Base-by-base conservation (phyloP, 371 early-diverging fungal genomes). In the Mucor circinelloides region DNA sequence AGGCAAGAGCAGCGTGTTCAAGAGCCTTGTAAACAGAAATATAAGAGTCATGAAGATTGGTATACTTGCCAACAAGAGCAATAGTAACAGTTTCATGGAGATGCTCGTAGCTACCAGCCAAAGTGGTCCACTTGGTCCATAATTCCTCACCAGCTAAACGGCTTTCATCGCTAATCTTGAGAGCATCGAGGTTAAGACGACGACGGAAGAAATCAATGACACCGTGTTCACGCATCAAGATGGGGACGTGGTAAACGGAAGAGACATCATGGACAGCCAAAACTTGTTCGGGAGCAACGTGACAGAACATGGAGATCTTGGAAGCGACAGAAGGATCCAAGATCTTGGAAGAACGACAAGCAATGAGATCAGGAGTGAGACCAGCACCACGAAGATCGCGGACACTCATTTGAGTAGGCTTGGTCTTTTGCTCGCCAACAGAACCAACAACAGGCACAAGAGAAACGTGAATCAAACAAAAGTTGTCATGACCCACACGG, bases 371-470 rank as follows among this genome's bases (percentile, higher is more conserved):
- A 19, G 99, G 97, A 19, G 90, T 87, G 30, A 99, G 87, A 60
- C 99, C 99, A 58, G 96, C 90, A 64, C 96, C 96, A 75, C 98
- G 91, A 50, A 98, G 84, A 69, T 98, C 97, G 64, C 97, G 91
- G 56, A 98, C 90, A 44, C 95, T 94, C 50, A 93, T 90, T 79
- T 99, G 99, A 10, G 99, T 97, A 63, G 98, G 98, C 89, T 99
- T 99, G 42, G 99, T 99, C 89, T 99, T 99, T 79, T 99, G 98
- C 79, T 99, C 99, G 55, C 95, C 97, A 21, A 97, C 98, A 4
- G 94, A 90, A n/a, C 99, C 99, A 36, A 99, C 94, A 9, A 98
- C 93, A 44, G 99, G 98, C 3, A 99, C 91, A 62, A 99, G 87
- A 23, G 99, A 98, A 9, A 99, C 99, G 73, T 97, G 97, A 67